Evolutionary conservation across 768 basidiomycete genomes (phyloP), one percentile per base, ranked within the genome.

Genomic region (Collybia sordida): DNA sequence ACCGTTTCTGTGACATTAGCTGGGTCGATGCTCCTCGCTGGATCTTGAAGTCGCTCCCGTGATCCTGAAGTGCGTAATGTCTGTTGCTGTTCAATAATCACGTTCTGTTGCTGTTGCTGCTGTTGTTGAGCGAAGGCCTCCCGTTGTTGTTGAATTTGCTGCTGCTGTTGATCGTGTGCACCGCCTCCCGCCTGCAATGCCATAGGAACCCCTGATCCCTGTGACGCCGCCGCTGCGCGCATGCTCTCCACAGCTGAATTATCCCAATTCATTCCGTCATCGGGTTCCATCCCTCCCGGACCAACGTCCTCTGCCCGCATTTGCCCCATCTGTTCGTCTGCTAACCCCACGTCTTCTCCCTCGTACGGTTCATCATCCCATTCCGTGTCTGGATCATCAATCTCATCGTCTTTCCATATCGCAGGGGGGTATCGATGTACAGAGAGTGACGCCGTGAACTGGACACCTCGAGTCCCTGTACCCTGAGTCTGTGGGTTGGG

Each of bases 181-280:
- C 53, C 49, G 4, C 61, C 61, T 40, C 69, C 69, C 12, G 75
- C 65, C 24, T 67, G 72, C 42, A 75, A 53, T 0, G 66, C 53
- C 6, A 70, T 70, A 2, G 77, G 72, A 28, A 69, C 53, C 31
- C 56, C 50, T 52, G 61, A 31, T 37, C 56, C 22, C 11, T 66
- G 57, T 38, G 53, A 52, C 22, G 54, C 59, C 41, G 59, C 66
- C 11, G 58, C 66, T 12, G 62, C 65, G 47, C 75, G 78, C 54
- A 77, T 74, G 38, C 77, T 73, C 46, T 79, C 81, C 2, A 80
- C 83, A 9, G 75, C 78, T 31, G 74, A 67, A 47, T 92, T 89
- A 42, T 93, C 92, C 93, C 94, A 95, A 52, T 80, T 79, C 82
- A 95, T 90, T 2, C 85, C 88, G 59, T 94, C 93, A 52, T 93